A percentile compares a stretch with the other conserved stretches of the same genome.
phyloP scores from a whole-genome alignment of 179 eudicot species.

The Drosera spatulata region DNA sequence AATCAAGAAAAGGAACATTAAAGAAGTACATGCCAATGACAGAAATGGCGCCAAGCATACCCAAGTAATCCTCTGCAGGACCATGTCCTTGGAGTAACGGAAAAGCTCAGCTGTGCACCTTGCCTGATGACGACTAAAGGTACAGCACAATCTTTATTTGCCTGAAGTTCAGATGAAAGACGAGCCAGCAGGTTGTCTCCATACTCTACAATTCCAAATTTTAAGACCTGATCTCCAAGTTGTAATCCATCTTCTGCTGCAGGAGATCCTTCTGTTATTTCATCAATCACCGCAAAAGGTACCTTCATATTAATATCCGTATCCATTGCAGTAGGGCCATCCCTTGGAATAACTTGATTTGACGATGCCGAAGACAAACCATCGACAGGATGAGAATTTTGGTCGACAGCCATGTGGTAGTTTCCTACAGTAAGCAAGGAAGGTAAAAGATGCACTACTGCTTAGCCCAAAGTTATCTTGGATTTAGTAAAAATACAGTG shows the following conservation, averaged over 20 bases:
- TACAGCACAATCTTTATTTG: conserved; percentile 37
- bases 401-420: conserved; percentile 14
- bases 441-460: not conserved
- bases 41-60: conserved; percentile 31
- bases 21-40: not conserved
- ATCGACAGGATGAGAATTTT: conserved; percentile 5
- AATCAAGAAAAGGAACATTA: not conserved
- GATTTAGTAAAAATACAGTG: too few species aligned
- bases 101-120: conserved; percentile 43
- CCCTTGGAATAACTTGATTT: conserved; percentile 12
- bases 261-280: conserved; percentile 81
- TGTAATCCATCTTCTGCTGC: conserved; percentile 96
- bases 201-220: conserved; percentile 65
- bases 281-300: conserved; percentile 89
- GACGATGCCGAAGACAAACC: conserved; percentile 16
- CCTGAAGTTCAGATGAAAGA: conserved; percentile 80
- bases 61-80: conserved; percentile 81
- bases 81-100: conserved; percentile 83
- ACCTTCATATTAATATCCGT: conserved; percentile 27
- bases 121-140: conserved; percentile 62
- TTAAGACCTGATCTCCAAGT: conserved; percentile 90
- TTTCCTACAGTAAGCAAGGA: conserved; percentile 4
- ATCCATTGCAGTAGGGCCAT: conserved; percentile 28
- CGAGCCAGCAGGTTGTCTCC: conserved; percentile 58
- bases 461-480: too few species aligned